Base-by-base conservation (phyloP, 2,329 filamentous ascomycete species). In the Aspergillus hortae region DNA sequence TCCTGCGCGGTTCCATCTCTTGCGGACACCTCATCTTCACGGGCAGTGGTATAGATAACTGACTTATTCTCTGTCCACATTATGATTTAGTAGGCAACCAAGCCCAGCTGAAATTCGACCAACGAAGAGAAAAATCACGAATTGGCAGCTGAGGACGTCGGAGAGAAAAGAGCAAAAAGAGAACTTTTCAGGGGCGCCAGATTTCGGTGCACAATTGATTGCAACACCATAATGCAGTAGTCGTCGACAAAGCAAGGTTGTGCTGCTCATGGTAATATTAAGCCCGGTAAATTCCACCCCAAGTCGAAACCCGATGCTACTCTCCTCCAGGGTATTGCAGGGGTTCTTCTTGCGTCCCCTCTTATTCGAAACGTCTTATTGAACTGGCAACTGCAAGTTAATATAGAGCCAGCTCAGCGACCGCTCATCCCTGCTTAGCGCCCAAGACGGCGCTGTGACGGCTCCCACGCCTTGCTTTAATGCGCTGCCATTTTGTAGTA, bases 401-500 rank as follows among this genome's bases (percentile, higher is more conserved):
- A 40, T 15, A n/a, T 40, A 19, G 12, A 40, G 36, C 36, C 36
- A 19, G 36, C 17, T 6, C 10, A 40, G n/a, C 36, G 12, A 19
- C 17, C 17, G n/a, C 36, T 9, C 19, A 30, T 30, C 27, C 27
- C 27, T 30, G 27, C 27, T 45, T 17, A 30, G 9, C 21, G 23
- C 21, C 3, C 33, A 10, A 23, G 2, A 11, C 35, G 23, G 25
- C 51, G 15, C 30, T 48, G 40, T 54, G 60, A 35, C 44, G 51
- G 1, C 63, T 76, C 27, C 23, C 73, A 77, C 53, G 59, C 73
- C 40, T 50, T 66, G 6, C 72, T 67, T 10, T 56, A 60, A 17
- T 41, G 40, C 2, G 10, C 27, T 30, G 27, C 7, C 27, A 30
- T 30, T 30, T 27, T 9, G 19, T 19, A 19, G 1, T 19, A 19